A percentile compares a stretch with the other conserved stretches of the same genome.
Evolutionary conservation across 1,284 basidiomycete species (phyloP).

Genomic region (Cerioporus squamosus): DNA sequence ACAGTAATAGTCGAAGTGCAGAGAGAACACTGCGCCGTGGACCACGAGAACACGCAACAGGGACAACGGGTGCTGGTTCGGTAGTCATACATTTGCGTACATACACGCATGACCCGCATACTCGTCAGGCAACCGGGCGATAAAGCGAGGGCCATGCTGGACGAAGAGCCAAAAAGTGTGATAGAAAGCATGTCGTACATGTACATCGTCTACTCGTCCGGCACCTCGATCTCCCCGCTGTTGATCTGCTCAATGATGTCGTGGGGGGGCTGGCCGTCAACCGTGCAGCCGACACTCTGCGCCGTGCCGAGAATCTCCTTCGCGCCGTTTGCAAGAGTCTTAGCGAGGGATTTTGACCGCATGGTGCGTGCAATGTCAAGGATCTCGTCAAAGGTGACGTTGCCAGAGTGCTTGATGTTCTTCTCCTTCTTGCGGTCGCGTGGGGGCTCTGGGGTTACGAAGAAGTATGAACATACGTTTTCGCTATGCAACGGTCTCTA

Average conservation of each 20-base stretch:
- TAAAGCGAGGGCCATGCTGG: background rate
- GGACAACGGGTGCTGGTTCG: no score
- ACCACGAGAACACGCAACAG: no score
- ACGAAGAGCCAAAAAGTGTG: constrained; percentile 13
- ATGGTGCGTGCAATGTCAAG: constrained; percentile 96
- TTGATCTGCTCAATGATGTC: constrained; percentile 97
- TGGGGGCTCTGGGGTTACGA: constrained; percentile 79
- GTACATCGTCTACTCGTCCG: constrained; percentile 71
- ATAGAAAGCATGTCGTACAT: constrained; percentile 23
- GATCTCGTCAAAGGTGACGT: constrained; percentile 95
- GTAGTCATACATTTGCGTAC: background rate
- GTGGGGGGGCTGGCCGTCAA: constrained; percentile 94
- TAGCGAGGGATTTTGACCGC: constrained; percentile 94
- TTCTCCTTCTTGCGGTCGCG: constrained; percentile 99
- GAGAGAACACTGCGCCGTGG: no score
- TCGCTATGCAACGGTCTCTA: constrained; percentile 4
- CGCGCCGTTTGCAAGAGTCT: constrained; percentile 86
- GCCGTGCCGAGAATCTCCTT: constrained; percentile 97
- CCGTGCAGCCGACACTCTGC: constrained; percentile 95
- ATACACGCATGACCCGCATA: background rate
- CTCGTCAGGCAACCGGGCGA: no score
- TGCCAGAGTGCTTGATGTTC: constrained; percentile 99
- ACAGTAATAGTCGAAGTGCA: no score
- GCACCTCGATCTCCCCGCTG: constrained; percentile 93
- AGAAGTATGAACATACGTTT: no score